Conservation (phyloP, 1,139 yeast species). For the Lodderomyces orthopsilosis region DNA sequence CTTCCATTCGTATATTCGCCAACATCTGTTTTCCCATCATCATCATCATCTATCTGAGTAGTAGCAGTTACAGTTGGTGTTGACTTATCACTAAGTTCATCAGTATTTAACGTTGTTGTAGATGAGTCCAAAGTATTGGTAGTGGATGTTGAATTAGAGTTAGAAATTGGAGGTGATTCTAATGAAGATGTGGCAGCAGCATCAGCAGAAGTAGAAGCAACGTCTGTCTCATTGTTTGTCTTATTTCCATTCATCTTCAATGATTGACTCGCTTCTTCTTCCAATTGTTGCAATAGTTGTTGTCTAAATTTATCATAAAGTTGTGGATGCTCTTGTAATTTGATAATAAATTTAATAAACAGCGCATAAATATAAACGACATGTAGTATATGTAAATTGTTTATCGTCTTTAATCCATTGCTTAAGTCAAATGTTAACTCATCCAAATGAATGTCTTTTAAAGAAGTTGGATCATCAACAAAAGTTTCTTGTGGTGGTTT, state of each 20-base stretch:
- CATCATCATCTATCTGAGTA: background rate
- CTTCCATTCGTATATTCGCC: background rate
- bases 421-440: conserved; percentile 36
- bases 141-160: background rate
- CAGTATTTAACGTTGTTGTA: background rate
- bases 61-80: background rate
- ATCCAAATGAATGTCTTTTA: conserved; percentile 35
- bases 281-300: conserved; percentile 25
- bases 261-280: background rate
- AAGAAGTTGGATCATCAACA: conserved; percentile 38
- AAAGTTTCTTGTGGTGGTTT: conserved; percentile 41
- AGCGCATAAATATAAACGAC: conserved; percentile 33
- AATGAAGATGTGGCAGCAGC: background rate
- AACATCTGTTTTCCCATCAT: conserved; percentile 1
- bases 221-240: background rate
- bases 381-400: conserved; percentile 36
- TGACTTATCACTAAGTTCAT: background rate
- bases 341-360: conserved; percentile 34
- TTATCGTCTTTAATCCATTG: conserved; percentile 30
- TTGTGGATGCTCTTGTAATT: conserved; percentile 26
- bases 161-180: background rate
- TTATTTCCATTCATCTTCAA: conserved; percentile 3
- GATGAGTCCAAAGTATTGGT: background rate
- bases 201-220: background rate
- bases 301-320: conserved; percentile 25